These are phyloP conservation scores for Vaccinium macrocarpon DNA, from an alignment of 148 eudicot species.

Conservation along the genomic window DNA sequence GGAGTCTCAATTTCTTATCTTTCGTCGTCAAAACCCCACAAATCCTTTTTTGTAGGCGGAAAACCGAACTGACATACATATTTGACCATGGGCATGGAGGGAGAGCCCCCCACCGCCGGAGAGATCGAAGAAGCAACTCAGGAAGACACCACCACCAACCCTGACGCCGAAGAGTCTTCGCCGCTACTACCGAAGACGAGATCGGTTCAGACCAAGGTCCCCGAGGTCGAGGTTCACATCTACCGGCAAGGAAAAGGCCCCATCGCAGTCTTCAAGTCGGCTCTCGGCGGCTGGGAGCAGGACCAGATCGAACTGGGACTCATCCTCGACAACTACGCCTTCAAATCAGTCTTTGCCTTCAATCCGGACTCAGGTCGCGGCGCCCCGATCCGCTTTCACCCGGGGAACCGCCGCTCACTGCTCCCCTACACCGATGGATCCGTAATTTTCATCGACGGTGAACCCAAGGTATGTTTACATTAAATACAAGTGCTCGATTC, in stretches of 20 bases:
- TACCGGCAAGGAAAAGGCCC: conserved; percentile 73
- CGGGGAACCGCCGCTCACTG: conserved; percentile 72
- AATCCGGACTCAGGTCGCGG: conserved; percentile 55
- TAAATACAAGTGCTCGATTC: not conserved
- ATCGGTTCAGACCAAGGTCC: conserved; percentile 59
- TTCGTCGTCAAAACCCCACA: too few species aligned
- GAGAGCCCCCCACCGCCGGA: conserved; percentile 7
- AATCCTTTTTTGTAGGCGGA: too few species aligned
- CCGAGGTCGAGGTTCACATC: conserved; percentile 63
- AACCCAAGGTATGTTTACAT: conserved; percentile 67
- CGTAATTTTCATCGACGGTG: conserved; percentile 65
- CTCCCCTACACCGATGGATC: conserved; percentile 66
- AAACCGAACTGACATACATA: not conserved
- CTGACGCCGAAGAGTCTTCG: conserved; percentile 19
- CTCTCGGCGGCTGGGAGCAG: conserved; percentile 84
- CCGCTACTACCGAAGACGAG: conserved; percentile 28
- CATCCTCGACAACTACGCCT: conserved; percentile 62
- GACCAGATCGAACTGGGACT: conserved; percentile 78
- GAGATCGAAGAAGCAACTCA: conserved; percentile 34
- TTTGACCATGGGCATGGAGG: conserved; percentile 7
- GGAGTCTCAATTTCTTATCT: too few species aligned
- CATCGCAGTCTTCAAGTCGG: conserved; percentile 51
- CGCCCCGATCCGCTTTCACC: conserved; percentile 72
- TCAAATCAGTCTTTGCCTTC: conserved; percentile 73
- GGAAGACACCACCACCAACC: not conserved